A percentile compares a stretch with the other conserved stretches of the same genome.
These are phyloP conservation scores for Aleurites moluccanus DNA, from an alignment of 441 rosid species.

Conservation along the genomic window DNA sequence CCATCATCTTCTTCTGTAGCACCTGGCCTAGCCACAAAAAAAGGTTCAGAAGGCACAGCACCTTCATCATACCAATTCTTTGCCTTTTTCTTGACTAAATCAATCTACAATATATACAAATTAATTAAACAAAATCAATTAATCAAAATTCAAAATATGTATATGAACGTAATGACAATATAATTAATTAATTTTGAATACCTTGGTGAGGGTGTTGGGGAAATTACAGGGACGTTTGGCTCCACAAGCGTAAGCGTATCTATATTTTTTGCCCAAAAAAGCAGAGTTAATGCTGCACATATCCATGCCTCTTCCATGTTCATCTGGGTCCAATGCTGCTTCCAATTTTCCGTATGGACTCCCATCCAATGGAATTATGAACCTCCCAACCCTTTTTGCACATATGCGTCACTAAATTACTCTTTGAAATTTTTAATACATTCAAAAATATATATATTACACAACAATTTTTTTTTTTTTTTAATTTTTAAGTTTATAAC, in stretches of 20 bases:
- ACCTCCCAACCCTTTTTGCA: conserved; percentile 75
- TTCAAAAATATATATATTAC: neutral
- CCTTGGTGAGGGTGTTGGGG: conserved; percentile 96
- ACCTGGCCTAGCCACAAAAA: conserved; percentile 86
- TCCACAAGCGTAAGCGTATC: conserved; percentile 92
- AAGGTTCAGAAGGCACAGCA: conserved; percentile 88
- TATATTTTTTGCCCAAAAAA: conserved; percentile 61
- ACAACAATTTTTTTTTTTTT: no score
- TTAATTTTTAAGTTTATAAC: no score
- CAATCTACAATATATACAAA: conserved; percentile 44
- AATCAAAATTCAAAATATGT: neutral
- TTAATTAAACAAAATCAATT: neutral
- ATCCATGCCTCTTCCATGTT: conserved; percentile 95
- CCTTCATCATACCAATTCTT: conserved; percentile 86
- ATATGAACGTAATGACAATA: no score
- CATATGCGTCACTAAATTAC: neutral
- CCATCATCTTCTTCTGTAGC: conserved; percentile 93
- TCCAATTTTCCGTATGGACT: conserved; percentile 67
- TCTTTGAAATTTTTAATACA: neutral
- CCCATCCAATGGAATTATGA: conserved; percentile 81
- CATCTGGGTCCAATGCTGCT: conserved; percentile 79
- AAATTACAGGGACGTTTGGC: conserved; percentile 92
- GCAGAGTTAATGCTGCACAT: conserved; percentile 94
- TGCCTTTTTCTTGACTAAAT: conserved; percentile 66
- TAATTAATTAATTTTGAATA: conserved; percentile 6